Base-by-base conservation (phyloP, 2,329 filamentous ascomycete genomes). In the Chaetomium sp. region DNA sequence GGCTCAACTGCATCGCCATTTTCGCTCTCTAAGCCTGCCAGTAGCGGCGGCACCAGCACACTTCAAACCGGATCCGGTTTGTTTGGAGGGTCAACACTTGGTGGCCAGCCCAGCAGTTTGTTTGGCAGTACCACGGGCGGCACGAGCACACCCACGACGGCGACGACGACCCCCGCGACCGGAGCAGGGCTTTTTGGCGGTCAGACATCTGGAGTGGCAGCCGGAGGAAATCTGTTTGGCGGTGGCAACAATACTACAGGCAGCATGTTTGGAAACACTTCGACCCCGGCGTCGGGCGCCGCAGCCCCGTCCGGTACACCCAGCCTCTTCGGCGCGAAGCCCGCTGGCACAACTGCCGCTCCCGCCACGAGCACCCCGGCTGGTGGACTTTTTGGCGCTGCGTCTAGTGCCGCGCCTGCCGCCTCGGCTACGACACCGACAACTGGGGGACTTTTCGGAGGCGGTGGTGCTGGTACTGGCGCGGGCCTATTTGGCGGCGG, bases 1-100 rank as follows among this genome's bases (percentile, higher is more conserved):
- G 53, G 68, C 9, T 64, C 70, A 8, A 46, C 60, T 1, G 51
- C 66, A 27, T 58, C 70, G 8, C 67, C 73, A 19, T 71, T 76
- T 49, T 63, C 70, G 5, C 60, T 64, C 36, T 47, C 54, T 12
- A 60, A 57, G 5, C 33, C 58, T n/a, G 42, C 57, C n/a, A 49
- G 19, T 27, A 27, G 45, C 9, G 41, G 44, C 48, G 56, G 50
- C 14, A 43, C 59, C 43, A 58, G 43, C 55, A 57, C 62, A 45
- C 57, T 54, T 4, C 54, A 58, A 37, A 32, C 62, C 6, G 51
- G 46, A 37, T 47, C 61, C 41, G 54, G 66, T 34, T 58, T 62
- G 52, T 63, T 63, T 48, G 61, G 61, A 45, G 56, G 56, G 11
- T 37, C 58, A 49, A 49, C 61, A 14, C 47, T 59, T 33, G 57